phyloP scores from a whole-genome alignment of 306 rosid species.

The Hippophae tibetana region DNA sequence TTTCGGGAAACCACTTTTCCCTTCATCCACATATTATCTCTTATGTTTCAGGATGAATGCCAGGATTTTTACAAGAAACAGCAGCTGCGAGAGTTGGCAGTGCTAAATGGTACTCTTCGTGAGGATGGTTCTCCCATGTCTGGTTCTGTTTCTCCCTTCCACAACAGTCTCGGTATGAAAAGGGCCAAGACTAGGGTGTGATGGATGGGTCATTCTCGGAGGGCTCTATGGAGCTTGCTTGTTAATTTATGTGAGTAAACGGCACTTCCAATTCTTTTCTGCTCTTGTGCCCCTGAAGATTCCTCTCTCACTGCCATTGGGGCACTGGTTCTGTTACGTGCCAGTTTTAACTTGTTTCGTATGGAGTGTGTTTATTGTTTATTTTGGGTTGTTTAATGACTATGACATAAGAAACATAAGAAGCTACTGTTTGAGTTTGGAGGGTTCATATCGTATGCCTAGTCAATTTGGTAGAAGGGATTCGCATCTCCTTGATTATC shows the following conservation, averaged over 20 bases:
- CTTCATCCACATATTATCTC: neutral
- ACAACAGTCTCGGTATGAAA: constrained; percentile 98
- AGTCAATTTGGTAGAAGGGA: constrained; percentile 37
- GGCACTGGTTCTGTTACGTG: constrained; percentile 57
- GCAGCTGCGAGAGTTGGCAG: constrained; percentile 86
- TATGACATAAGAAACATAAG: constrained; percentile 22
- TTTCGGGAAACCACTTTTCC: no score
- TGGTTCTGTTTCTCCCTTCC: constrained; percentile 73
- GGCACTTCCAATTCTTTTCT: constrained; percentile 30
- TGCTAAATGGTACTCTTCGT: constrained; percentile 90
- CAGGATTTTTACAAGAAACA: constrained; percentile 97
- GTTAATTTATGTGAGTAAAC: constrained; percentile 42
- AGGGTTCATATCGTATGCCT: constrained; percentile 31
- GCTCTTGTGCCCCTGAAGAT: constrained; percentile 43
- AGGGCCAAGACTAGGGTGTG: constrained; percentile 97
- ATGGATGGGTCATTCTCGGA: constrained; percentile 13
- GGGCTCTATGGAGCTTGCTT: constrained; percentile 46
- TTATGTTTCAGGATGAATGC: constrained; percentile 59
- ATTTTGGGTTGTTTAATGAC: constrained; percentile 27
- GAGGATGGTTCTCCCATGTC: constrained; percentile 98
- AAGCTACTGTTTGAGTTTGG: constrained; percentile 25
- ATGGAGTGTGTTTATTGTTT: constrained; percentile 63
- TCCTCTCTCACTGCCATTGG: constrained; percentile 62
- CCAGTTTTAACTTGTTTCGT: constrained; percentile 58
- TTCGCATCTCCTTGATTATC: constrained; percentile 28